A percentile compares a stretch with the other conserved stretches of the same genome.
These are phyloP conservation scores for Paramecium tetraurelia DNA, from an alignment of 73 alveolate species.

Conservation along the genomic window DNA sequence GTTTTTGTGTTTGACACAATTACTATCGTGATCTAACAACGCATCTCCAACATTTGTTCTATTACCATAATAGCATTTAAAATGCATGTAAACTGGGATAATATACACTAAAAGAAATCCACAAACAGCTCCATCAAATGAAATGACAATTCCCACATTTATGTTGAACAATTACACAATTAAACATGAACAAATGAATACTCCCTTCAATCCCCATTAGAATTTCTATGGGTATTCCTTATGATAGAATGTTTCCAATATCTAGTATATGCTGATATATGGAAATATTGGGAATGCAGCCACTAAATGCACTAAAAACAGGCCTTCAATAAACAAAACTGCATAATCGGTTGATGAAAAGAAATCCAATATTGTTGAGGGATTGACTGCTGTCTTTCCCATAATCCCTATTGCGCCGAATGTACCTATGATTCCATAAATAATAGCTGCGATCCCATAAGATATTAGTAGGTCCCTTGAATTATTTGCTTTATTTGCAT, in stretches of 20 bases:
- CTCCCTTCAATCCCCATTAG: not conserved
- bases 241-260: constrained; percentile 28
- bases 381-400: constrained; percentile 37
- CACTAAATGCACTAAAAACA: constrained; percentile 49
- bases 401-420: constrained; percentile 55
- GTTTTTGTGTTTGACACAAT: not conserved
- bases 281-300: constrained; percentile 57
- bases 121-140: constrained; percentile 60
- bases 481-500: constrained; percentile 19
- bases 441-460: constrained; percentile 45
- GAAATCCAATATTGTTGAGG: constrained; percentile 43
- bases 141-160: constrained; percentile 37
- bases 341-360: constrained; percentile 39
- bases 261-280: not conserved
- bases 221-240: not conserved
- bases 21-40: not conserved
- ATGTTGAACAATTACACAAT: constrained; percentile 7
- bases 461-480: constrained; percentile 16
- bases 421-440: constrained; percentile 57
- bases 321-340: constrained; percentile 34
- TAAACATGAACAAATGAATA: constrained; percentile 16
- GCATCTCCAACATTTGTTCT: not conserved
- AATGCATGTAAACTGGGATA: constrained; percentile 53
- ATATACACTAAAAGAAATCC: constrained; percentile 55
- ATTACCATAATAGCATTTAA: constrained; percentile 39